phyloP scores from a whole-genome alignment of 495 filamentous ascomycete genomes.

The Trypethelium eluteriae region DNA sequence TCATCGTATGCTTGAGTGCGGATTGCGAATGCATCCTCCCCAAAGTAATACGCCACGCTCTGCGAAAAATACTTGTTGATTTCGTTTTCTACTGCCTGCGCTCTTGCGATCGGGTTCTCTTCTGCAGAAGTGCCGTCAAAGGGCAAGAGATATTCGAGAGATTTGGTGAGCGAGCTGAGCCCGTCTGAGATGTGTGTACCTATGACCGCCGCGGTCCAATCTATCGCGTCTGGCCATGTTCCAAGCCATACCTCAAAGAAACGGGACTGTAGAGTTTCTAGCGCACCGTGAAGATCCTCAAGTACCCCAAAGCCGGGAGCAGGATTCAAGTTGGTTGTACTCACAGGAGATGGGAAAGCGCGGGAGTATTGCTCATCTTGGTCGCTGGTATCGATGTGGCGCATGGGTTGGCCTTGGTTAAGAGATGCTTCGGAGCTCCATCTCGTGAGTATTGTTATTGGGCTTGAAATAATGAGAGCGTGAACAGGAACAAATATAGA shows the following conservation, averaged over 20 bases:
- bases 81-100: constrained; percentile 57
- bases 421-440: neutral
- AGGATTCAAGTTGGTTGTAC: neutral
- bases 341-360: neutral
- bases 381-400: neutral
- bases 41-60: constrained; percentile 70
- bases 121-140: constrained; percentile 25
- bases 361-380: neutral
- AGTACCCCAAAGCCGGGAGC: constrained; percentile 43
- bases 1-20: constrained; percentile 85
- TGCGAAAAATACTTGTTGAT: constrained; percentile 80
- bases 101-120: constrained; percentile 19
- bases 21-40: constrained; percentile 69
- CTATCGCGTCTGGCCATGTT: constrained; percentile 78
- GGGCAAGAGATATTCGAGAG: constrained; percentile 28
- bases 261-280: constrained; percentile 56
- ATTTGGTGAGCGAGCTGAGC: constrained; percentile 52
- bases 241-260: constrained; percentile 74
- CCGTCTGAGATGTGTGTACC: constrained; percentile 70
- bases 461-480: neutral
- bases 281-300: constrained; percentile 37
- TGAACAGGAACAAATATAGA: neutral
- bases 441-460: neutral
- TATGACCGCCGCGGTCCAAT: constrained; percentile 90
- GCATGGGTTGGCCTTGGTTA: neutral